These are phyloP conservation scores for Auriscalpium vulgare DNA, from an alignment of 768 basidiomycete genomes.

Conservation along the genomic window DNA sequence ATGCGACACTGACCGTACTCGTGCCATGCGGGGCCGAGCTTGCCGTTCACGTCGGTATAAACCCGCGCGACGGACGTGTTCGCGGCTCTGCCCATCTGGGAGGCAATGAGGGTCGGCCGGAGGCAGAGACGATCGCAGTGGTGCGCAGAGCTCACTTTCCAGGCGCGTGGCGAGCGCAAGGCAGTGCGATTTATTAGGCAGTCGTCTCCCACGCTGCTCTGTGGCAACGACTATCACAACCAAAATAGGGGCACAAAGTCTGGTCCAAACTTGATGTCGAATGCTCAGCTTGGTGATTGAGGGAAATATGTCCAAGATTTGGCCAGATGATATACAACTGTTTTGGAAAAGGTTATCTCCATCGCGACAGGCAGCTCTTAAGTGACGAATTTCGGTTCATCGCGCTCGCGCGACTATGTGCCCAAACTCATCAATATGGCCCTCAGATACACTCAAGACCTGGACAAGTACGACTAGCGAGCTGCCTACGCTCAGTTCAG, in stretches of 20 bases:
- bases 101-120: background rate
- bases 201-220: background rate
- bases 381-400: too few relatives aligned
- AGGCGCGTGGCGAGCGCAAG: background rate
- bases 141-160: background rate
- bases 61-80: slow-evolving; percentile 79
- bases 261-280: too few relatives aligned
- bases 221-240: too few relatives aligned
- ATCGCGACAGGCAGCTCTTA: too few relatives aligned
- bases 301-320: too few relatives aligned
- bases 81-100: slow-evolving; percentile 58
- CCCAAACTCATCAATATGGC: background rate
- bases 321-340: too few relatives aligned
- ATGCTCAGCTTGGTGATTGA: too few relatives aligned
- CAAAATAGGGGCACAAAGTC: too few relatives aligned
- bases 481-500: background rate
- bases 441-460: background rate
- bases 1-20: slow-evolving; percentile 69
- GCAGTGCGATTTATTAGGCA: background rate
- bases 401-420: too few relatives aligned
- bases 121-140: background rate
- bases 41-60: slow-evolving; percentile 83
- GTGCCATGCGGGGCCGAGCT: slow-evolving; percentile 85
- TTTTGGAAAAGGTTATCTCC: too few relatives aligned
- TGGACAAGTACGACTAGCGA: slow-evolving; percentile 6